Conservation (phyloP, 2,329 filamentous ascomycete species). For the Helotiales sp. region DNA sequence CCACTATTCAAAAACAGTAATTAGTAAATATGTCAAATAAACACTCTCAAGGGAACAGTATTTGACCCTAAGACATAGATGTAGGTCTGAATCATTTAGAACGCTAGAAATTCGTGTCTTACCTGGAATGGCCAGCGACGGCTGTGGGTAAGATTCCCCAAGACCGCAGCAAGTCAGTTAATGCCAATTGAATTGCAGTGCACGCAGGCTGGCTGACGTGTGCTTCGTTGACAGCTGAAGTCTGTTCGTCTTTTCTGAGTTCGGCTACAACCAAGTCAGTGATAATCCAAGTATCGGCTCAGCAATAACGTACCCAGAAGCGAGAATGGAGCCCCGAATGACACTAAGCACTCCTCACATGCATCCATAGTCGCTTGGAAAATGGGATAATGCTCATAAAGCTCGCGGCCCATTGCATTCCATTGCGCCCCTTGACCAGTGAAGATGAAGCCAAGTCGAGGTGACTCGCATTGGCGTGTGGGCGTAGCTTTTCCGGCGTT, state of each 20-base stretch:
- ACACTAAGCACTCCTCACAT: conserved; percentile 44
- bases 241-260: conserved; percentile 16
- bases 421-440: conserved; percentile 41
- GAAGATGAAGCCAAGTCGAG: conserved; percentile 36
- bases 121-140: conserved; percentile 41
- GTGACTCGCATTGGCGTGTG: conserved; percentile 32
- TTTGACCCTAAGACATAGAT: background rate
- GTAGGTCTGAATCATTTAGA: background rate
- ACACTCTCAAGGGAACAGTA: background rate
- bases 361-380: conserved; percentile 34
- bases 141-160: conserved; percentile 33
- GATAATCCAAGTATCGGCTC: background rate
- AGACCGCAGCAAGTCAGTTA: conserved; percentile 38
- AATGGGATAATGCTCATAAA: conserved; percentile 34
- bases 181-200: conserved; percentile 40
- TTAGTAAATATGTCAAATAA: background rate
- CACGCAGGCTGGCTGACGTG: conserved; percentile 35
- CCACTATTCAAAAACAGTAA: conserved; percentile 18
- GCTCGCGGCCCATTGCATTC: conserved; percentile 37
- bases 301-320: conserved; percentile 27
- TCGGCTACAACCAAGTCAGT: conserved; percentile 33
- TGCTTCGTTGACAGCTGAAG: conserved; percentile 30
- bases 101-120: background rate
- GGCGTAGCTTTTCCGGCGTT: conserved; percentile 43
- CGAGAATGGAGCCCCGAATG: conserved; percentile 33